Evolutionary conservation across 805 yeast species (phyloP).

Genomic region (Yamadazyma philogaea): DNA sequence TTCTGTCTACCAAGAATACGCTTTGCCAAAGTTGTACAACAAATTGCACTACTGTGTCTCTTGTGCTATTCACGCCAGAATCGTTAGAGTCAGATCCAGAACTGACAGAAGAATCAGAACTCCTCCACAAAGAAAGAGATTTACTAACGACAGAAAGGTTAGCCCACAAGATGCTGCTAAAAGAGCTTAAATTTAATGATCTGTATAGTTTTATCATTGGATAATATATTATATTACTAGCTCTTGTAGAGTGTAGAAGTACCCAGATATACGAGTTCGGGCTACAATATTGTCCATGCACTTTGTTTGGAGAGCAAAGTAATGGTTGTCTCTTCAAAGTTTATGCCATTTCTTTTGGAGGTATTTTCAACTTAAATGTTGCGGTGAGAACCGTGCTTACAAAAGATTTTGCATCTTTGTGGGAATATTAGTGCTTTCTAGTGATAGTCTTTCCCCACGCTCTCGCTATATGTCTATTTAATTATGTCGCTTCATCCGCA

Average conservation of each 20-base stretch:
- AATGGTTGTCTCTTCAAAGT: too few relatives aligned
- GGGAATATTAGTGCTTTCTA: too few relatives aligned
- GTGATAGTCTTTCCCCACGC: too few relatives aligned
- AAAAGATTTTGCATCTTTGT: too few relatives aligned
- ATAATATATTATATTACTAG: slow-evolving; percentile 5
- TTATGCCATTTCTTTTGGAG: too few relatives aligned
- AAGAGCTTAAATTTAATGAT: slow-evolving; percentile 52
- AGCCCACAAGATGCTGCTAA: slow-evolving; percentile 97
- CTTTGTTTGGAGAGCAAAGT: too few relatives aligned
- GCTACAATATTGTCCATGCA: too few relatives aligned
- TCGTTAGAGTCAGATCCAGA: slow-evolving; percentile 99
- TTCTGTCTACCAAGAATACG: slow-evolving; percentile 98
- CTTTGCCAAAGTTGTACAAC: slow-evolving; percentile 99
- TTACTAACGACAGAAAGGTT: slow-evolving; percentile 93
- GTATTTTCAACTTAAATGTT: too few relatives aligned
- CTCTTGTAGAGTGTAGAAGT: not conserved
- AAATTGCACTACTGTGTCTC: slow-evolving; percentile 99
- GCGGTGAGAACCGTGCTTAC: too few relatives aligned
- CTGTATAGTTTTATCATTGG: slow-evolving; percentile 12
- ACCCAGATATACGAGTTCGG: too few relatives aligned
- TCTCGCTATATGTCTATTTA: too few relatives aligned
- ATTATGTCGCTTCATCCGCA: too few relatives aligned
- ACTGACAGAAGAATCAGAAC: slow-evolving; percentile 97
- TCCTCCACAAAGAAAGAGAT: slow-evolving; percentile 99
- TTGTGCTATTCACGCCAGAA: slow-evolving; percentile 99